phyloP scores from a whole-genome alignment of 768 basidiomycete genomes.

The Mrakia hoshinonis region DNA sequence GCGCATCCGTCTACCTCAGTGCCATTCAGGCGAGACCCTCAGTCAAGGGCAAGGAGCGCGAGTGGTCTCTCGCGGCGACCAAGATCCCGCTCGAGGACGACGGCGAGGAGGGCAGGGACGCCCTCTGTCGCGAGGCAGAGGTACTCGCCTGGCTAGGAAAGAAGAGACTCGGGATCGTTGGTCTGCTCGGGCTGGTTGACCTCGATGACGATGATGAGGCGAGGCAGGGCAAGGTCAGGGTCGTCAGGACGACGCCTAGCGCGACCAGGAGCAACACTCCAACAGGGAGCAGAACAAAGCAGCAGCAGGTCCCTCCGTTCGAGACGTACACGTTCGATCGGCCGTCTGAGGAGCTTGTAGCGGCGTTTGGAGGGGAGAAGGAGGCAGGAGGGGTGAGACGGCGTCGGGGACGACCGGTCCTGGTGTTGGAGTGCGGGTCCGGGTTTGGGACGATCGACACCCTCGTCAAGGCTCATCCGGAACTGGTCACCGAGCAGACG shows the following conservation, averaged over 20 bases:
- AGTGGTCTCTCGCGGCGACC: conserved; percentile 2
- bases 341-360: background rate
- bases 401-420: conserved; percentile 30
- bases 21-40: background rate
- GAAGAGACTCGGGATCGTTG: background rate
- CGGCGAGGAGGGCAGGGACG: conserved; percentile 1
- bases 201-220: background rate
- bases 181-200: background rate
- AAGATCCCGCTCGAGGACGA: conserved; percentile 5
- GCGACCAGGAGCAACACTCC: background rate
- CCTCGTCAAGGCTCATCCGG: conserved; percentile 36
- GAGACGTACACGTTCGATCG: conserved; percentile 5
- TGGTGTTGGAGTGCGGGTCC: conserved; percentile 36
- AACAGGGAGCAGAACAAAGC: background rate
- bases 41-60: conserved; percentile 13
- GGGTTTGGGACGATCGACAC: conserved; percentile 37
- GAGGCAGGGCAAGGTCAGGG: background rate
- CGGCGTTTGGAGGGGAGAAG: too few species aligned
- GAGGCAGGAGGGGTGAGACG: background rate
- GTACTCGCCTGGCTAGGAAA: conserved; percentile 2
- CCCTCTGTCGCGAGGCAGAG: background rate
- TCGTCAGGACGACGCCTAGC: background rate
- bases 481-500: conserved; percentile 33
- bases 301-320: background rate
- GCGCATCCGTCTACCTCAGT: conserved; percentile 9